Evolutionary conservation across 192 early-diverging fungal genomes (phyloP).

Genomic region (Podila horticola): DNA sequence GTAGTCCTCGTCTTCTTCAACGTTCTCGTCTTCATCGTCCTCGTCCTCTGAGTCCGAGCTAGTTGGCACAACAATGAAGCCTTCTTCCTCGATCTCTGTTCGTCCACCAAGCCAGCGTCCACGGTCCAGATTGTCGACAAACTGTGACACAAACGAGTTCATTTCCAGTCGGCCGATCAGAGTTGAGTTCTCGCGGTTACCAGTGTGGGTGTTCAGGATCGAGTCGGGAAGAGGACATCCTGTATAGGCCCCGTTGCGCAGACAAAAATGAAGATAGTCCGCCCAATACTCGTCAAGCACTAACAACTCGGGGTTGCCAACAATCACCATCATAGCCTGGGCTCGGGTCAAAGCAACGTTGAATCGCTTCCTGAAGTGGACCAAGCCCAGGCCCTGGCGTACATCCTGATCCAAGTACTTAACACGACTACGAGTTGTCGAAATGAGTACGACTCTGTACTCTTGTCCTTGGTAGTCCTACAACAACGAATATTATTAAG

Average conservation of each 20-base stretch:
- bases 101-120: conserved; percentile 39
- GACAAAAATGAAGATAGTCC: conserved; percentile 42
- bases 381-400: conserved; percentile 52
- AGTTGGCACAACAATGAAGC: conserved; percentile 38
- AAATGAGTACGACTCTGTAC: conserved; percentile 59
- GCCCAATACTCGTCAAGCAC: conserved; percentile 48
- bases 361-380: conserved; percentile 55
- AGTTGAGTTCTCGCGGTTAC: conserved; percentile 19
- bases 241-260: conserved; percentile 43
- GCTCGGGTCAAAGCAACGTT: conserved; percentile 64
- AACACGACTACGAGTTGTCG: conserved; percentile 51
- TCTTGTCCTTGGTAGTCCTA: conserved; percentile 69
- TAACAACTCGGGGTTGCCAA: conserved; percentile 49
- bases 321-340: conserved; percentile 52
- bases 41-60: conserved; percentile 23
- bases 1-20: not conserved
- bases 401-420: conserved; percentile 56
- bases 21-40: conserved; percentile 10
- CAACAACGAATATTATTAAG: conserved; percentile 53
- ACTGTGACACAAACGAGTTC: conserved; percentile 48
- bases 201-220: conserved; percentile 35
- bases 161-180: conserved; percentile 42
- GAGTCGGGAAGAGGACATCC: conserved; percentile 36
- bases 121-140: conserved; percentile 39
- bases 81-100: conserved; percentile 23